Base-by-base conservation (phyloP, 2,329 filamentous ascomycete genomes). In the Capronia americana region DNA sequence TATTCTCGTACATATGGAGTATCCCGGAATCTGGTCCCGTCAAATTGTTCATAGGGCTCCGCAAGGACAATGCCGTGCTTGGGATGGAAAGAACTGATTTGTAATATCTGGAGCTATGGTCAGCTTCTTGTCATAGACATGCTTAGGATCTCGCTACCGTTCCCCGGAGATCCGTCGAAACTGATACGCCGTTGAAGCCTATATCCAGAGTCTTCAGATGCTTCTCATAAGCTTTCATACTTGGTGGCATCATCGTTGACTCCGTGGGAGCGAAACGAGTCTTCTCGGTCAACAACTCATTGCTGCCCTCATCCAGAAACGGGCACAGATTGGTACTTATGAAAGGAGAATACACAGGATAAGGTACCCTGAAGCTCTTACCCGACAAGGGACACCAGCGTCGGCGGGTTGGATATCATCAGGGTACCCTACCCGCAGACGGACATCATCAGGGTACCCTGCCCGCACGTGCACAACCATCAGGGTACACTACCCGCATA, bases 61-160 rank as follows among this genome's bases (percentile, higher is more conserved):
- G 64, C 64, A 7, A 66, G 54, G 17, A 66, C 60, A 38, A 66
- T 59, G 11, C 64, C 64, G 55, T 66, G 64, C 44, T 66, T 63
- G 4, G 59, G 64, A 38, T 66, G 64, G 30, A 63, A 66, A 8
- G 55, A n/a, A 48, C 64, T 63, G 54, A 63, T 63, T 63, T 66
- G 64, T 30, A 66, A 26, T 12, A 66, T 63, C 64, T 66, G 34
- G 5, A n/a, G 7, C 11, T 26, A 1, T 24, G 20, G 44, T 66
- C 32, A 66, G 64, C 55, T 50, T 26, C 3, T 20, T 51, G 14
- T 44, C 50, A 11, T 28, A 20, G 46, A 23, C 17, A 7, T 14
- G 7, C 6, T 10, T 11, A 46, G 7, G 38, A 10, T 12, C 34
- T 26, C 14, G 28, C 46, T 66, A 66, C 64, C 55, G 64, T 66